Evolutionary conservation across 208 protist species (phyloP).

Genomic region (Crithidia bombi): DNA sequence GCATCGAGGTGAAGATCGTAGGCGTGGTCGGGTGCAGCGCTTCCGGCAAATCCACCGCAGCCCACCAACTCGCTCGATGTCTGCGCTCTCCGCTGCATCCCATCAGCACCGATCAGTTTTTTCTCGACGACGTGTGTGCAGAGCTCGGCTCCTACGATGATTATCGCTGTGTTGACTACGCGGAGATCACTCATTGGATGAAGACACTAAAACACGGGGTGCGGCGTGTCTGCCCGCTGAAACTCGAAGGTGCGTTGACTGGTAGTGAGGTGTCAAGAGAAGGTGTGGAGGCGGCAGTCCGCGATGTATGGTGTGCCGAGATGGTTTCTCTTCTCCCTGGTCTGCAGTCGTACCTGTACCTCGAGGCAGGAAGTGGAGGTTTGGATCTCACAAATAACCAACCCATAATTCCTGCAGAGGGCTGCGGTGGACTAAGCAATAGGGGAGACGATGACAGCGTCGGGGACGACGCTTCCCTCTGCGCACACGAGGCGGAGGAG

Average conservation of each 20-base stretch:
- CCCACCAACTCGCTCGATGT: constrained; percentile 37
- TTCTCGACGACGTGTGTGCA: constrained; percentile 34
- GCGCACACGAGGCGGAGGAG: constrained; percentile 50
- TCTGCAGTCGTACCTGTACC: not conserved
- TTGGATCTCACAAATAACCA: not conserved
- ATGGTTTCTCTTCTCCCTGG: not conserved
- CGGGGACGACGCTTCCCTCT: constrained; percentile 35
- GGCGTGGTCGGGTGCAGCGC: constrained; percentile 63
- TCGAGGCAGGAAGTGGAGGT: not conserved
- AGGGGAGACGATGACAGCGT: not conserved
- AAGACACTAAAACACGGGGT: constrained; percentile 4
- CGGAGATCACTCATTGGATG: constrained; percentile 27
- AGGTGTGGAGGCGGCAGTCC: not conserved
- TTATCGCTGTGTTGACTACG: constrained; percentile 46
- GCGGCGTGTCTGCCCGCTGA: no score
- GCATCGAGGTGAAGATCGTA: constrained; percentile 24
- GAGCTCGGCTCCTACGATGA: constrained; percentile 65
- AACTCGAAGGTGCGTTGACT: no score
- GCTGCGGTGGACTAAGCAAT: not conserved
- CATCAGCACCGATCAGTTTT: constrained; percentile 60
- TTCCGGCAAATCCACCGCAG: constrained; percentile 57
- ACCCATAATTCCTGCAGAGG: not conserved
- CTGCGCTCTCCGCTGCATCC: constrained; percentile 55
- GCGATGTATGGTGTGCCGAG: constrained; percentile 9
- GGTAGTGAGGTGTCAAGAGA: not conserved